These are phyloP conservation scores for Sextonia rubra DNA, from an alignment of 164 flowering plant genomes.

Conservation along the genomic window DNA sequence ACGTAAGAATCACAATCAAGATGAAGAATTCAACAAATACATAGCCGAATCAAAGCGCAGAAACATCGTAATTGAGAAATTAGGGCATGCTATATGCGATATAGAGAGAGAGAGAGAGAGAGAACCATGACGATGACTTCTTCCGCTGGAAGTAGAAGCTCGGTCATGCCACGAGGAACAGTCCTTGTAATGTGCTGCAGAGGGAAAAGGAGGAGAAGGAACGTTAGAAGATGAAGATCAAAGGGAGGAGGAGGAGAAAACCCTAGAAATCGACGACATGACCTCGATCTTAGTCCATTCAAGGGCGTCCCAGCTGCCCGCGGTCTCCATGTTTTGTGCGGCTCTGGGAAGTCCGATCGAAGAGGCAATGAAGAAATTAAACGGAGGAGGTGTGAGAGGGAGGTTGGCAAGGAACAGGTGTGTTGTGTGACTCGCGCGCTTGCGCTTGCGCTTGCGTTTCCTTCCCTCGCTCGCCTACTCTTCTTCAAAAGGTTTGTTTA, in stretches of 20 bases:
- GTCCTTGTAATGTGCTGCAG: slow-evolving; percentile 57
- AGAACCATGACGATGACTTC: slow-evolving; percentile 63
- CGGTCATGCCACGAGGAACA: slow-evolving; percentile 38
- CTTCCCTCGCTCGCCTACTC: too few relatives aligned
- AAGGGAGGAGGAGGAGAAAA: neutral
- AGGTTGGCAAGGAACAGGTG: neutral
- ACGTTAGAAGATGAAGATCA: neutral
- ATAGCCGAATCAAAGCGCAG: neutral
- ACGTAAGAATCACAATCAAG: too few relatives aligned
- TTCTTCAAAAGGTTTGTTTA: too few relatives aligned
- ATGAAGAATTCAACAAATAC: too few relatives aligned
- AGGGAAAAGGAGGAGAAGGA: neutral
- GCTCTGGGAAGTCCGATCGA: neutral
- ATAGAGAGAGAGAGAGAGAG: neutral
- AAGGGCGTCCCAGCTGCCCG: slow-evolving; percentile 77
- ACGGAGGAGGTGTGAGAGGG: neutral
- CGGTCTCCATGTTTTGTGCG: slow-evolving; percentile 34
- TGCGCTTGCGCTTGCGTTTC: too few relatives aligned
- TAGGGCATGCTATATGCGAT: neutral
- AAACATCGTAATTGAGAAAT: neutral
- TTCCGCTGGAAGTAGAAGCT: slow-evolving; percentile 63
- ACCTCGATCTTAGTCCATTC: slow-evolving; percentile 93
- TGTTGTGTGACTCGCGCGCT: neutral
- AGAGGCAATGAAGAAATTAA: neutral
- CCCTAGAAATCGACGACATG: slow-evolving; percentile 11